phyloP scores from a whole-genome alignment of 371 early-diverging fungal genomes.

The Basidiobolus heterosporus region DNA sequence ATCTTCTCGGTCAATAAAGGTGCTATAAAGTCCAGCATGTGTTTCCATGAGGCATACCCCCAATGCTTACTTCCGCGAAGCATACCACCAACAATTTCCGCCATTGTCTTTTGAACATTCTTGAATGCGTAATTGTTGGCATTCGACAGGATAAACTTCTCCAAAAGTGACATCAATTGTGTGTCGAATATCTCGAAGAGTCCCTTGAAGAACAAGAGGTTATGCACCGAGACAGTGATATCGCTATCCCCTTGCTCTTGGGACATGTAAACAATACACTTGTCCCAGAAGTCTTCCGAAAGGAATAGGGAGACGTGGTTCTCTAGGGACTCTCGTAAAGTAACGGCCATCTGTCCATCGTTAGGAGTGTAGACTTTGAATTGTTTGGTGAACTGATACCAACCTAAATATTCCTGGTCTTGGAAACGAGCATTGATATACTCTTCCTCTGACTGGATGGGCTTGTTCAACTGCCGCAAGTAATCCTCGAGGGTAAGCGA shows the following conservation, averaged over 20 bases:
- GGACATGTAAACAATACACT: slow-evolving; percentile 28
- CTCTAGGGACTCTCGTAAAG: slow-evolving; percentile 18
- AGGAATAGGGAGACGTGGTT: too few species aligned
- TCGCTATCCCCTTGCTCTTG: slow-evolving; percentile 41
- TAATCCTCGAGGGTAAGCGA: background rate
- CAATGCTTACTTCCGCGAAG: slow-evolving; percentile 79
- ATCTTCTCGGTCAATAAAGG: too few species aligned
- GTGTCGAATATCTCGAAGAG: slow-evolving; percentile 50
- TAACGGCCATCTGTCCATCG: slow-evolving; percentile 10
- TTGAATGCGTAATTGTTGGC: slow-evolving; percentile 38
- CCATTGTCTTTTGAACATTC: slow-evolving; percentile 56
- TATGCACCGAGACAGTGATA: slow-evolving; percentile 32
- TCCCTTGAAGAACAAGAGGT: slow-evolving; percentile 42
- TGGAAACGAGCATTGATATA: slow-evolving; percentile 18
- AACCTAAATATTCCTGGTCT: slow-evolving; percentile 40
- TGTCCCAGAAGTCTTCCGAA: background rate
- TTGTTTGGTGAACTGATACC: slow-evolving; percentile 57
- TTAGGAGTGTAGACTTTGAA: slow-evolving; percentile 31
- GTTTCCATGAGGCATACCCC: slow-evolving; percentile 9
- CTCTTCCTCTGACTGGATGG: too few species aligned
- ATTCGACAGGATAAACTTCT: slow-evolving; percentile 26
- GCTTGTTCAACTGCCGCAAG: too few species aligned
- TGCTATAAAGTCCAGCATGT: too few species aligned
- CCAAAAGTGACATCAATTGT: slow-evolving; percentile 25
- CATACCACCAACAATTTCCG: slow-evolving; percentile 63